These are phyloP conservation scores for Lichenothelia convexa DNA, from an alignment of 495 filamentous ascomycete genomes.

Conservation along the genomic window DNA sequence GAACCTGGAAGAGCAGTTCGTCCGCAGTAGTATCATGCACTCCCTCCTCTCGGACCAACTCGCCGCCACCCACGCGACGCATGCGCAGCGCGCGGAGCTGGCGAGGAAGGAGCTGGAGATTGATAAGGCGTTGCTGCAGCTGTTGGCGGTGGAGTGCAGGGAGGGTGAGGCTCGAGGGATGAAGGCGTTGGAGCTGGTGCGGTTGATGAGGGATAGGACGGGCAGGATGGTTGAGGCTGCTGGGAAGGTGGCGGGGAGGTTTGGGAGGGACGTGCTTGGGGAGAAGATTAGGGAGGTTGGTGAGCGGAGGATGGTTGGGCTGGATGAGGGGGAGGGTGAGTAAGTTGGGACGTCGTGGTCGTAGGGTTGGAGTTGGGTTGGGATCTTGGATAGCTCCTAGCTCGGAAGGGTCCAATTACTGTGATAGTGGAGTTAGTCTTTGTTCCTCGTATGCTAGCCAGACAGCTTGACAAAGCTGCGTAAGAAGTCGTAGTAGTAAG, in stretches of 20 bases:
- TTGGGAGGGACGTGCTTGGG: conserved; percentile 52
- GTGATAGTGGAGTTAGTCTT: too few species aligned
- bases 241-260: conserved; percentile 63
- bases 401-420: too few species aligned
- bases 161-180: conserved; percentile 84
- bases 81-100: conserved; percentile 47
- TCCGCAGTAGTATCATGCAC: conserved; percentile 53
- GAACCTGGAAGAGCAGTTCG: conserved; percentile 54
- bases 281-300: conserved; percentile 75
- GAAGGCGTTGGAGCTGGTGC: conserved; percentile 77
- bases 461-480: too few species aligned
- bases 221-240: conserved; percentile 78
- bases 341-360: background rate
- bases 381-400: too few species aligned
- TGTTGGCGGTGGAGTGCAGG: conserved; percentile 76
- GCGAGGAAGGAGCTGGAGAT: conserved; percentile 50
- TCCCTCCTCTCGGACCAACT: conserved; percentile 55
- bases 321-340: conserved; percentile 30
- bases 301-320: conserved; percentile 40
- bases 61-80: conserved; percentile 35
- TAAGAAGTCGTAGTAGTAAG: too few species aligned
- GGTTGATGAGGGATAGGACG: conserved; percentile 55
- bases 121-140: conserved; percentile 75
- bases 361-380: too few species aligned
- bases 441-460: too few species aligned